Evolutionary conservation across 2,329 filamentous ascomycete species (phyloP).

Genomic region (Ceratocystis colombiana): DNA sequence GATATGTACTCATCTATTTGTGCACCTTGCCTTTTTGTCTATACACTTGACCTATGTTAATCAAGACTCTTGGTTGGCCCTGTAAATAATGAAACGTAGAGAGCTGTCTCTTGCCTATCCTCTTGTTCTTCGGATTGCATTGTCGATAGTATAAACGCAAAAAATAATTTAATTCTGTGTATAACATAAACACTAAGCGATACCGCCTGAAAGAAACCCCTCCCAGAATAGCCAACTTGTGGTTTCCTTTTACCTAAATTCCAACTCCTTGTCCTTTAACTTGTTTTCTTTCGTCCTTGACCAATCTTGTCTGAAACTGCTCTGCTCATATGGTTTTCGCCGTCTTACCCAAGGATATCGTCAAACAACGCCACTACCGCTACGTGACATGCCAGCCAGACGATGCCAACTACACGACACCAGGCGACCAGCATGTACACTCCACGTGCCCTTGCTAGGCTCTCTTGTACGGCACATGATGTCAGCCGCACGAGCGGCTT

Average conservation of each 20-base stretch:
- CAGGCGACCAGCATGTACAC: slow-evolving; percentile 6
- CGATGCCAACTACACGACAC: slow-evolving; percentile 13
- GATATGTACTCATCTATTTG: neutral
- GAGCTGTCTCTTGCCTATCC: neutral
- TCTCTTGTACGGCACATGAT: slow-evolving; percentile 8
- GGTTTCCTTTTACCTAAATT: too few species aligned
- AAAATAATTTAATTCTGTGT: slow-evolving; percentile 3
- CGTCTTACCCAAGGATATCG: slow-evolving; percentile 14
- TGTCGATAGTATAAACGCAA: neutral
- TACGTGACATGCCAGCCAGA: slow-evolving; percentile 18
- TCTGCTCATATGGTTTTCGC: neutral
- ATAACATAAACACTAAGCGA: neutral
- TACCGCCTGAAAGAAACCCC: neutral
- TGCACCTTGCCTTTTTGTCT: neutral
- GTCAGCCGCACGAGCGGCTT: slow-evolving; percentile 15
- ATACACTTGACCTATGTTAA: too few species aligned
- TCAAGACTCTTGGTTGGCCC: too few species aligned
- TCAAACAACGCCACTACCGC: neutral
- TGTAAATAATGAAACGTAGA: too few species aligned
- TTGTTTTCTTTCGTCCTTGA: too few species aligned
- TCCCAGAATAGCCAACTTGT: neutral
- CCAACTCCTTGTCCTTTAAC: too few species aligned
- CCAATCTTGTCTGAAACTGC: too few species aligned
- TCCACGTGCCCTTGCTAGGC: neutral
- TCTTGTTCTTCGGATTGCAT: neutral